Evolutionary conservation across 1,139 yeast species (phyloP), one percentile per base, ranked within the genome.

Genomic region (Yamadazyma jaroonii): DNA sequence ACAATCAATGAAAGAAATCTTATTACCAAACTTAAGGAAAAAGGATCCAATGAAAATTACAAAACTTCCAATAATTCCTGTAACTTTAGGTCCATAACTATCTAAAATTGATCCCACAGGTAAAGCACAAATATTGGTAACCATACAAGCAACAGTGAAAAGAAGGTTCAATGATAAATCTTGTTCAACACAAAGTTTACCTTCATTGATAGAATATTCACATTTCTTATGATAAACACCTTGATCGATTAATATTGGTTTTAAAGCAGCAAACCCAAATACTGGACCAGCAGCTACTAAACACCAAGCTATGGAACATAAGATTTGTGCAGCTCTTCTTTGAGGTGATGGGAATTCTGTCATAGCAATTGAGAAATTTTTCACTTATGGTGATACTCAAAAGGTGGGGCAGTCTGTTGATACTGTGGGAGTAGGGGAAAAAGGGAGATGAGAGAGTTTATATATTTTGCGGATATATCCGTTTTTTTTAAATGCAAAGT

Each of bases 241-340:
- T 56, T 89, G 90, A 8, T 69, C 59, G 20, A 87, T 77, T 34
- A 90, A 66, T 3, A 89, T 77, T 4, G 95, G 95, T 54, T 90
- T 90, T 38, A 90, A 65, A 3, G 97, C 97, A 13, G 97, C 96
- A 64, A 89, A 90, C 1, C 97, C 95, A 67, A 90, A 90, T 9
- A 89, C 83, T 1, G 95, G 89, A 2, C 97, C 97, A 0, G 96
- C 96, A 2, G 96, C 90, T 28, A 88, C 66, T 20, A 89, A 64
- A 62, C 97, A 89, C 96, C 96, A 89, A 1, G 72, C 47, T 25
- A 87, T 78, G 25, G 97, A 90, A 59, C 95, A 85, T 11, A 47
- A 21, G 11, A 61, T 50, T 40, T 62, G 67, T 17, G 56, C 48
- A 8, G 60, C 41, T 42, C 64, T 50, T 39, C 49, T 52, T 13